Evolutionary conservation across 2,329 filamentous ascomycete species (phyloP).

Genomic region (Rhynchosporium secalis): DNA sequence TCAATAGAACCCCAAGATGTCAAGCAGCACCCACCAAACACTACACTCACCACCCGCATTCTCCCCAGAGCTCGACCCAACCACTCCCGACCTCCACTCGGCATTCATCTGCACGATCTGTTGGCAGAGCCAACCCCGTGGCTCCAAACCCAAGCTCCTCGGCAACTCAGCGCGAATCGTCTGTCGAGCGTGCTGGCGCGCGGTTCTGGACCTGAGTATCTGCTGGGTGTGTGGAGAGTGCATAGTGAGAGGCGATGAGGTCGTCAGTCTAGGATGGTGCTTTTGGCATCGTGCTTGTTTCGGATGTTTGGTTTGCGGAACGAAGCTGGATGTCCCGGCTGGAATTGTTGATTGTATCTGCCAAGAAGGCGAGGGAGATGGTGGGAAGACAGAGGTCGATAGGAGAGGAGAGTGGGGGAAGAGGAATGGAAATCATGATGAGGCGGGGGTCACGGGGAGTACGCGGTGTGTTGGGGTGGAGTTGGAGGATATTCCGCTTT

Average conservation of each 20-base stretch:
- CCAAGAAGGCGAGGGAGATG: background rate
- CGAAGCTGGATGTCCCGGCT: slow-evolving; percentile 39
- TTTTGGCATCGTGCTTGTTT: slow-evolving; percentile 60
- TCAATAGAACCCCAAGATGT: background rate
- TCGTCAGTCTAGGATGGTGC: slow-evolving; percentile 60
- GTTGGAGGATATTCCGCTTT: slow-evolving; percentile 51
- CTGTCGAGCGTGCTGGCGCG: slow-evolving; percentile 49
- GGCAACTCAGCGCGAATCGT: slow-evolving; percentile 51
- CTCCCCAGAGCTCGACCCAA: background rate
- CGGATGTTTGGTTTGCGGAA: slow-evolving; percentile 55
- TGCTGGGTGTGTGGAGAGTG: slow-evolving; percentile 60
- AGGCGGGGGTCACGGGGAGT: slow-evolving; percentile 12
- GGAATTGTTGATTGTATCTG: slow-evolving; percentile 7
- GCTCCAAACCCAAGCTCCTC: slow-evolving; percentile 43
- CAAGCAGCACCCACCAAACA: background rate
- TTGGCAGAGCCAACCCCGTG: slow-evolving; percentile 45
- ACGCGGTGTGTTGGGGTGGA: slow-evolving; percentile 41
- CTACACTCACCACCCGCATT: background rate
- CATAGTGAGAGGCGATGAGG: slow-evolving; percentile 53
- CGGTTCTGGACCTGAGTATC: slow-evolving; percentile 54
- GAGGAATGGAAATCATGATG: slow-evolving; percentile 15
- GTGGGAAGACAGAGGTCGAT: slow-evolving; percentile 15
- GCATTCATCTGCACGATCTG: slow-evolving; percentile 59
- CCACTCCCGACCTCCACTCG: slow-evolving; percentile 12
- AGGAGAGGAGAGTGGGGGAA: slow-evolving; percentile 8